A percentile compares a stretch with the other conserved stretches of the same genome.
These are phyloP conservation scores for Haberlea rhodopensis DNA, from an alignment of 257 asterid genomes.

Conservation along the genomic window DNA sequence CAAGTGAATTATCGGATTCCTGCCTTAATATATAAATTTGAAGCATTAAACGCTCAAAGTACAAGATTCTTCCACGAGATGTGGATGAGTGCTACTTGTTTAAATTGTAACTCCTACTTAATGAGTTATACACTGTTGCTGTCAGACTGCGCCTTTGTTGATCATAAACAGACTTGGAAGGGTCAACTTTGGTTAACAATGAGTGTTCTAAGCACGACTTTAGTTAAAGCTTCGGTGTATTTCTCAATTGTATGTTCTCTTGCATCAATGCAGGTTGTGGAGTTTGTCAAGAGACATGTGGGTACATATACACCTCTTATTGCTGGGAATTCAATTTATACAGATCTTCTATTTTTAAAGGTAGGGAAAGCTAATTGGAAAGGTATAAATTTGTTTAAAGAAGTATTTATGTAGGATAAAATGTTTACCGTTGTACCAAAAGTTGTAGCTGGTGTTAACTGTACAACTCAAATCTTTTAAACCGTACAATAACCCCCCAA, in stretches of 20 bases:
- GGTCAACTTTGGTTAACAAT: neutral
- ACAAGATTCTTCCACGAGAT: neutral
- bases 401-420: too few species aligned
- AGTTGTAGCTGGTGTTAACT: too few species aligned
- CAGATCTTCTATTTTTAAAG: slow-evolving; percentile 74
- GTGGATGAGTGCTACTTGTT: neutral
- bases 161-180: neutral
- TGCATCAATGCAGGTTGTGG: slow-evolving; percentile 56
- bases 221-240: neutral
- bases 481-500: too few species aligned
- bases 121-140: too few species aligned
- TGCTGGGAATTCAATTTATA: slow-evolving; percentile 91
- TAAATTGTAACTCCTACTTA: too few species aligned
- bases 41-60: too few species aligned
- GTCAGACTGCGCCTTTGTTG: neutral
- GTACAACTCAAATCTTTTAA: too few species aligned
- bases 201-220: neutral
- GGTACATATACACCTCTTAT: slow-evolving; percentile 64
- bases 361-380: slow-evolving; percentile 37
- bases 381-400: too few species aligned
- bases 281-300: slow-evolving; percentile 69
- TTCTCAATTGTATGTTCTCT: neutral
- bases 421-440: too few species aligned
- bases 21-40: too few species aligned
- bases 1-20: too few species aligned